Evolutionary conservation across 495 filamentous ascomycete species (phyloP), one percentile per base, ranked within the genome.

Genomic region (Aspergillus mulundensis): DNA sequence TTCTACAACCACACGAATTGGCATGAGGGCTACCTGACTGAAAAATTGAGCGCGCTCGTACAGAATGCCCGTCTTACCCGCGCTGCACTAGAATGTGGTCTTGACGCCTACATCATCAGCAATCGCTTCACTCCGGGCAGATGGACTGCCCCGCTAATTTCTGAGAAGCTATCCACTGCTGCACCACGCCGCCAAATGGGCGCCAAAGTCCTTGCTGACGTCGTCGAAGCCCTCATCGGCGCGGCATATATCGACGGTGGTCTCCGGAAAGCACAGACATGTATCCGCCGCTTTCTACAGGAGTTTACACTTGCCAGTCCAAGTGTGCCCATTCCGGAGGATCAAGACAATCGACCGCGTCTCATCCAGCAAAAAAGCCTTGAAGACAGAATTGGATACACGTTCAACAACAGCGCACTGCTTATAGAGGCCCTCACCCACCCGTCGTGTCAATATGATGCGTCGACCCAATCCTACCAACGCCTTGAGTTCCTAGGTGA

Each of bases 401-500:
- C 61, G 0, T 98, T 97, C 74, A 75, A 59, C 0, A 84, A 90
- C 57, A 82, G 83, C 51, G 61, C 77, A 11, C 76, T 96, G 1
- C 75, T 96, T n/a, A 62, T 87, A 16, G 91, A 97, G 72, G 89
- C 92, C 2, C 75, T 95, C 28, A 97, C 91, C 0, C 94, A 97
- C 65, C 74, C 86, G 0, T 95, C 91, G 2, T 89, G 79, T 60
- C 73, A 70, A 34, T 68, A 73, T 40, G 74, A 81, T 50, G 63
- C 68, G n/a, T 65, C 67, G 7, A 71, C 71, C 1, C 74, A 82
- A 32, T 92, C 87, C 7, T 89, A 95, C 66, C 87, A 97, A 60
- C 85, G 92, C 0, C 79, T 97, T 14, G 94, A 98, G 66, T 97
- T 91, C 67, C 77, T 97, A 0, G 94, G 94, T 7, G 94, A 98